Evolutionary conservation across 2,329 filamentous ascomycete genomes (phyloP).

Genomic region (Dactylellina haptotyla): DNA sequence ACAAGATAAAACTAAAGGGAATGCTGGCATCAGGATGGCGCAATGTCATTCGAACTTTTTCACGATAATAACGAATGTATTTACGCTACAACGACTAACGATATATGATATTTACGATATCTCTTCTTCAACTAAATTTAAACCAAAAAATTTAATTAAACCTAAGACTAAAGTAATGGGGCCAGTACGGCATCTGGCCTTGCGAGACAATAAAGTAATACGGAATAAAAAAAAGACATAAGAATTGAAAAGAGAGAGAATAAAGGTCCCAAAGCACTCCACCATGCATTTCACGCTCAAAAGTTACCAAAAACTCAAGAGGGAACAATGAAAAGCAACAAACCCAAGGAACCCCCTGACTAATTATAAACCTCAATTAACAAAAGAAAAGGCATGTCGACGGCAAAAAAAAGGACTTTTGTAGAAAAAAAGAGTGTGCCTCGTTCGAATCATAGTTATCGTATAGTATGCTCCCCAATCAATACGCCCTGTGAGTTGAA

Average conservation of each 20-base stretch:
- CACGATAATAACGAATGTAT: too few relatives aligned
- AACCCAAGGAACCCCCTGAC: neutral
- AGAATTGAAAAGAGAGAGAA: neutral
- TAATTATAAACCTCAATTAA: neutral
- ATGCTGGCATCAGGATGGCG: too few relatives aligned
- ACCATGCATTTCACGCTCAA: conserved; percentile 8
- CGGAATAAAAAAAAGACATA: neutral
- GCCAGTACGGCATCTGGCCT: too few relatives aligned
- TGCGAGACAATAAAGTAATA: too few relatives aligned
- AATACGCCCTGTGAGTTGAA: neutral
- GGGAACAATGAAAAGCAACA: neutral
- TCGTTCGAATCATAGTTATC: neutral
- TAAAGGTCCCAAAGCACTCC: neutral
- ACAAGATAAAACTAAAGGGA: too few relatives aligned
- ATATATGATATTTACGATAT: too few relatives aligned
- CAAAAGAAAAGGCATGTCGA: neutral
- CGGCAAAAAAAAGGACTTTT: neutral
- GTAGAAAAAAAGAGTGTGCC: neutral
- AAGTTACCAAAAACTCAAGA: neutral
- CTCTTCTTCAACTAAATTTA: too few relatives aligned
- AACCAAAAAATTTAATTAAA: too few relatives aligned
- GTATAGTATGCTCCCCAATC: neutral
- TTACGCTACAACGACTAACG: too few relatives aligned
- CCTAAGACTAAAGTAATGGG: too few relatives aligned
- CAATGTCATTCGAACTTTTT: too few relatives aligned